Evolutionary conservation across 1,284 basidiomycete genomes (phyloP).

Genomic region (Pseudozyma tsukubaensis): DNA sequence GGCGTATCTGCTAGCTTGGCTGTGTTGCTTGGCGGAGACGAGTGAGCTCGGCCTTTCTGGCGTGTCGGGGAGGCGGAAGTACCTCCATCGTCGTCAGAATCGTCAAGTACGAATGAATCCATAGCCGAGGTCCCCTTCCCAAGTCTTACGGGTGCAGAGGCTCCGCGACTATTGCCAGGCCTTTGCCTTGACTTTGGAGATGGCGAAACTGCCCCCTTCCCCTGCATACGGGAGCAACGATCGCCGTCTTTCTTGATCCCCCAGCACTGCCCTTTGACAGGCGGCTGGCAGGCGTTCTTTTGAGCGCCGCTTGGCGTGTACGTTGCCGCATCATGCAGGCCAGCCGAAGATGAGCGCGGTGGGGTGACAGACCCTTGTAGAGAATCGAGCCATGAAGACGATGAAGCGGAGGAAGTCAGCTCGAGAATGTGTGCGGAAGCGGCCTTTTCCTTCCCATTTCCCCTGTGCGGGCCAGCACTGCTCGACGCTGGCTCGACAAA

Average conservation of each 20-base stretch:
- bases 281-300: conserved; percentile 14
- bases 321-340: neutral
- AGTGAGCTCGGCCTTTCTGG: neutral
- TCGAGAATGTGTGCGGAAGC: no score
- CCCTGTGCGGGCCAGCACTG: no score
- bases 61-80: neutral
- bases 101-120: conserved; percentile 20
- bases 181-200: neutral
- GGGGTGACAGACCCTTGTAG: neutral
- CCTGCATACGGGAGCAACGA: conserved; percentile 40
- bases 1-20: neutral
- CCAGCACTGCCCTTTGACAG: conserved; percentile 51
- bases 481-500: neutral
- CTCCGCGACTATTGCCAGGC: neutral
- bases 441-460: no score
- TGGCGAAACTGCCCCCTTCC: neutral
- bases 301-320: conserved; percentile 19
- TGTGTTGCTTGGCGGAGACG: neutral
- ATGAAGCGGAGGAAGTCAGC: no score
- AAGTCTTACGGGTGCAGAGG: conserved; percentile 10
- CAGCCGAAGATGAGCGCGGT: neutral
- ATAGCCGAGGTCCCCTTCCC: neutral
- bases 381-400: no score
- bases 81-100: conserved; percentile 12
- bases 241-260: conserved; percentile 53